Evolutionary conservation across 306 rosid genomes (phyloP).

Genomic region (Cucumis hystrix): DNA sequence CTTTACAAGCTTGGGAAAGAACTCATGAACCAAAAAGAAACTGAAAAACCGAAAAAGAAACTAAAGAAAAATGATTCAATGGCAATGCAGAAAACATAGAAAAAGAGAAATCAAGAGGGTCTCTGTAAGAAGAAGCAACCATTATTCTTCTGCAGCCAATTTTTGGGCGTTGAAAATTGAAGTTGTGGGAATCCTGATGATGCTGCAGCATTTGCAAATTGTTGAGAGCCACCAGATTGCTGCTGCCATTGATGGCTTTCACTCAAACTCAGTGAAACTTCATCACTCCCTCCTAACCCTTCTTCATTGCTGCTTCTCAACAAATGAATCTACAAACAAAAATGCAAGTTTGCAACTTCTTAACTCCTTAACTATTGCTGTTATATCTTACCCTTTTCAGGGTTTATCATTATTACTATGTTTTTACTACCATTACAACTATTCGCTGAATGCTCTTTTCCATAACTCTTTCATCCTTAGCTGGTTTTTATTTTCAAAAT

Average conservation of each 20-base stretch:
- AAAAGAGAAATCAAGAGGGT: slow-evolving; percentile 23
- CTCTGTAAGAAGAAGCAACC: slow-evolving; percentile 44
- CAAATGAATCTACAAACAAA: slow-evolving; percentile 16
- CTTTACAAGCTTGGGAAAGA: not conserved
- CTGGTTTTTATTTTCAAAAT: too few species aligned
- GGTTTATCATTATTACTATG: not conserved
- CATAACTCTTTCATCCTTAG: too few species aligned
- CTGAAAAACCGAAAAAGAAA: not conserved
- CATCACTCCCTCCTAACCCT: slow-evolving; percentile 43
- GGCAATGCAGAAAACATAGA: not conserved
- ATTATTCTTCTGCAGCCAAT: slow-evolving; percentile 57
- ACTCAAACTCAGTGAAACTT: slow-evolving; percentile 39
- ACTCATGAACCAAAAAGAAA: not conserved
- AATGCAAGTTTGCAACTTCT: not conserved
- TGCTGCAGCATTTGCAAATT: slow-evolving; percentile 90
- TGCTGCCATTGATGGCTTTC: slow-evolving; percentile 35
- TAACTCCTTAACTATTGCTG: not conserved
- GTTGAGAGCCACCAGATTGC: slow-evolving; percentile 33
- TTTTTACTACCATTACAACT: not conserved
- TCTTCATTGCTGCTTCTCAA: slow-evolving; percentile 35
- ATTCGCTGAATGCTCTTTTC: too few species aligned
- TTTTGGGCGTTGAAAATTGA: slow-evolving; percentile 12
- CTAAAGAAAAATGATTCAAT: not conserved
- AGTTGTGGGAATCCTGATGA: slow-evolving; percentile 97
- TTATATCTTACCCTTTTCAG: not conserved